phyloP scores from a whole-genome alignment of 495 filamentous ascomycete genomes.

The Aspergillus taichungensis region DNA sequence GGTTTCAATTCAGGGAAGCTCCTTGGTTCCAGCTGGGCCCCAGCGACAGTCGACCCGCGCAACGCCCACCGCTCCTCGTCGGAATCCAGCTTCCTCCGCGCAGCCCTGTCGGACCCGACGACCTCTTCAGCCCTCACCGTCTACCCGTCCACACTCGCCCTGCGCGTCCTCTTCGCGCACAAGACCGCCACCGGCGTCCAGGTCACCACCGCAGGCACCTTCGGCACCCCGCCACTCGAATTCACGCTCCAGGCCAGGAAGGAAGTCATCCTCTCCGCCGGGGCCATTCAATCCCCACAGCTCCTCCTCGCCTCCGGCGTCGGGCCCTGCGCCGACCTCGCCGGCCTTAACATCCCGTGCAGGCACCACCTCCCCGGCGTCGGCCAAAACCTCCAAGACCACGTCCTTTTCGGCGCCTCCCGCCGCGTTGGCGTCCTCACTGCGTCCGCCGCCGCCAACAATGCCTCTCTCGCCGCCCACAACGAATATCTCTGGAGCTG shows the following conservation, averaged over 20 bases:
- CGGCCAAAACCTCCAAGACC: conserved; percentile 39
- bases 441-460: conserved; percentile 6
- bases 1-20: no score
- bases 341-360: conserved; percentile 28
- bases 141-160: conserved; percentile 3
- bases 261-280: conserved; percentile 41
- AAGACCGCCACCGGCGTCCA: conserved; percentile 27
- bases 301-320: conserved; percentile 20
- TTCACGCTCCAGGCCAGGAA: conserved; percentile 30
- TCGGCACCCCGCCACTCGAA: neutral
- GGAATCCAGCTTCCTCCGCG: conserved; percentile 20
- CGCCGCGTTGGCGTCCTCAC: conserved; percentile 18
- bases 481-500: conserved; percentile 10
- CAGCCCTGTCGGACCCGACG: neutral
- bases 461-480: conserved; percentile 3
- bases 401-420: conserved; percentile 16
- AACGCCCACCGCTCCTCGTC: conserved; percentile 15
- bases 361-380: conserved; percentile 35
- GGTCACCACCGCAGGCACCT: conserved; percentile 11
- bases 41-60: no score
- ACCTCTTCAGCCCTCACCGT: neutral
- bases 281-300: conserved; percentile 41
- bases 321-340: conserved; percentile 27
- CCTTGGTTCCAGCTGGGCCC: no score
- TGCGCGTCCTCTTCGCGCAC: conserved; percentile 16